phyloP scores from a whole-genome alignment of 352 stramenopile genomes.

The Globisporangium spinosum region DNA sequence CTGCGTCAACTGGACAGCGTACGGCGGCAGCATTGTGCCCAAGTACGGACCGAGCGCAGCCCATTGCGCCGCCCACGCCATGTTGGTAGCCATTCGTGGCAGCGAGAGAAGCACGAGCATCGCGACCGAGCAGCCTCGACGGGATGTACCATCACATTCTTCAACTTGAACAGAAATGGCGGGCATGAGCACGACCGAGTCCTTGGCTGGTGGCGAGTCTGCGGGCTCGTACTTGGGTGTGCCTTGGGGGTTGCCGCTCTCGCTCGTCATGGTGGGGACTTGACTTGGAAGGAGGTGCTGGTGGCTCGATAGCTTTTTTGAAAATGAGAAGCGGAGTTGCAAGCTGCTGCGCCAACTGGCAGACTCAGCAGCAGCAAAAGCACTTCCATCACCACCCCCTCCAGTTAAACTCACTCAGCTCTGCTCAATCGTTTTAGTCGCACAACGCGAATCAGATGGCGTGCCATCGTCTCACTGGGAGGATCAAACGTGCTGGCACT shows the following conservation, averaged over 20 bases:
- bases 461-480: background rate
- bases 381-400: background rate
- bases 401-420: background rate
- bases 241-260: conserved; percentile 24
- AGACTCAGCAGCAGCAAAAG: background rate
- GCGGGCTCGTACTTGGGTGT: conserved; percentile 43
- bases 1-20: conserved; percentile 72
- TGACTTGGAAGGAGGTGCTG: background rate
- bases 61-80: conserved; percentile 79
- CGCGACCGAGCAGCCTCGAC: conserved; percentile 40
- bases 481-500: background rate
- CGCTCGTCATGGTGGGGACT: conserved; percentile 15
- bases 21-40: conserved; percentile 56
- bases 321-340: conserved; percentile 1
- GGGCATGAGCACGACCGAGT: conserved; percentile 18
- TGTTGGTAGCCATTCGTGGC: conserved; percentile 71
- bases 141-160: background rate
- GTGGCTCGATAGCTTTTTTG: background rate
- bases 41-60: conserved; percentile 65
- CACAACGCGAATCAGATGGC: background rate
- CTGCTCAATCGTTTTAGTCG: conserved; percentile 2
- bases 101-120: conserved; percentile 71
- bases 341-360: background rate
- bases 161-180: conserved; percentile 24
- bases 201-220: conserved; percentile 24